phyloP scores from a whole-genome alignment of 805 yeast genomes.

The Groenewaldozyma salmanticensis region DNA sequence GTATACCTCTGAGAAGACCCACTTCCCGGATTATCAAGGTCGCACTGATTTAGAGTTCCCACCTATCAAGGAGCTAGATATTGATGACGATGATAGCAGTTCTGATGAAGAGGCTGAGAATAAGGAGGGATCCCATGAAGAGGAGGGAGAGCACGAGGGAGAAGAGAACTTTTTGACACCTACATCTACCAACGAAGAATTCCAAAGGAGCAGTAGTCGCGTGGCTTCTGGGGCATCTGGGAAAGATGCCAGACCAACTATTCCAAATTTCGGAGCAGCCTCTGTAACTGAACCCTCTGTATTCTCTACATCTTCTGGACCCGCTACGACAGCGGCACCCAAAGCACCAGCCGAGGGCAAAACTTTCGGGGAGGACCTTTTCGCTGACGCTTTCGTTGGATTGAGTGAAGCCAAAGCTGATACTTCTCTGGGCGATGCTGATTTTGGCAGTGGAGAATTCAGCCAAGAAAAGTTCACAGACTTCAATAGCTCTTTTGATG shows the following conservation, averaged over 20 bases:
- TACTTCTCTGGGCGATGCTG: slow-evolving; percentile 21
- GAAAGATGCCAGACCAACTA: not conserved
- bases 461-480: not conserved
- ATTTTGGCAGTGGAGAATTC: slow-evolving; percentile 14
- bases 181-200: slow-evolving; percentile 7
- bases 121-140: slow-evolving; percentile 10
- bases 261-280: too few relatives aligned
- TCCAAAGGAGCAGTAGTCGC: slow-evolving; percentile 13
- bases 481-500: not conserved
- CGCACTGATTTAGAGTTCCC: slow-evolving; percentile 21
- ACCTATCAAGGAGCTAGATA: slow-evolving; percentile 17
- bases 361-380: slow-evolving; percentile 20
- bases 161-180: slow-evolving; percentile 8
- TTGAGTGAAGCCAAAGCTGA: slow-evolving; percentile 33
- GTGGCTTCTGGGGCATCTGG: not conserved
- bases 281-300: too few relatives aligned
- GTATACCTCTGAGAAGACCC: too few relatives aligned
- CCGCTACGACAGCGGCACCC: not conserved
- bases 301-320: slow-evolving; percentile 18
- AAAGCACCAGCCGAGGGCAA: slow-evolving; percentile 2
- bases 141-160: slow-evolving; percentile 4
- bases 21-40: too few relatives aligned
- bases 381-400: slow-evolving; percentile 37
- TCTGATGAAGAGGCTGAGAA: slow-evolving; percentile 25
- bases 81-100: slow-evolving; percentile 18